Evolutionary conservation across 2,329 filamentous ascomycete genomes (phyloP), one percentile per base, ranked within the genome.

Genomic region (Hypoxylon sp.): DNA sequence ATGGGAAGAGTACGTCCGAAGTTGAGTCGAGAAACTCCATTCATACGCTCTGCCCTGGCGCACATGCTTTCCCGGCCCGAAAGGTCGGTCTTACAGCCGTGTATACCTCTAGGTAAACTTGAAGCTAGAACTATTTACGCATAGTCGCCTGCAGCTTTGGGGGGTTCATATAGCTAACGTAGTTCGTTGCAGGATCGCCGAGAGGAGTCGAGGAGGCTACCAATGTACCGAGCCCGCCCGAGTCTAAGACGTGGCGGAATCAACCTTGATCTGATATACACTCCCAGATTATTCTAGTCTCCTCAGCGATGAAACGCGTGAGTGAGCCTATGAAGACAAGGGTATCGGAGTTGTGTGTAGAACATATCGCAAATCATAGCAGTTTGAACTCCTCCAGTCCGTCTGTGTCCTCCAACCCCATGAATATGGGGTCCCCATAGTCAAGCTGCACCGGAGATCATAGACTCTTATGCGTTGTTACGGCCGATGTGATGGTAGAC

Each of bases 401-500:
- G 8, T 18, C 22, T 42, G 30, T 12, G n/a, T 18, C 9, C 36
- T 44, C 51, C 26, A 53, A 32, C 51, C 36, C 36, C 36, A 38
- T 26, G 18, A 40, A n/a, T 33, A 44, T 26, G 51, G 33, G 16
- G 11, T 42, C 38, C 26, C 36, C 26, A 44, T 11, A 32, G 51
- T 30, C 22, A 42, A 38, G 16, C 20, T n/a, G 38, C 38, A 32
- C 6, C 14, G 24, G 18, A 53, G 30, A 42, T 24, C 42, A 30
- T 11, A 46, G 26, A 56, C 5, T 36, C 53, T 52, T 65, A 73
- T 20, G 60, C 16, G 32, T 54, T 53, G 18, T 64, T 40, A 18
- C 54, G 55, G 32, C 49, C 46, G 67, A 63, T 68, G 30, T 54
- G 52, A 40, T 71, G 70, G 42, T 70, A 58, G 26, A 65, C 65